Evolutionary conservation across 495 filamentous ascomycete genomes (phyloP).

Genomic region (Trichocladium uniseriatum): DNA sequence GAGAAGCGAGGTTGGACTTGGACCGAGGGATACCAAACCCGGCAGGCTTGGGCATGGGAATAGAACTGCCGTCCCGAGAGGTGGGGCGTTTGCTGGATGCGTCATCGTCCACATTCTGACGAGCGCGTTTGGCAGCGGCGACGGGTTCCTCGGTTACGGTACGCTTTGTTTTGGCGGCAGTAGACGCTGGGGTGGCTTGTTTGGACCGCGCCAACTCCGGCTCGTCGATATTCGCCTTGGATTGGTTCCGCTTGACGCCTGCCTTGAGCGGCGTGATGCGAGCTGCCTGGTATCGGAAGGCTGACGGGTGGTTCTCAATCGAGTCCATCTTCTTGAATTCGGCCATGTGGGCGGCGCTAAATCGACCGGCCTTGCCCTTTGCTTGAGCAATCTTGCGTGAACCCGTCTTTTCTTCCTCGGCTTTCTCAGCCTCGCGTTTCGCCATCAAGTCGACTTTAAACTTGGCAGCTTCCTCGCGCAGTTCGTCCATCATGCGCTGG

Average conservation of each 20-base stretch:
- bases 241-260: constrained; percentile 49
- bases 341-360: constrained; percentile 72
- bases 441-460: constrained; percentile 57
- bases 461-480: constrained; percentile 57
- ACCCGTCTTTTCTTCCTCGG: constrained; percentile 27
- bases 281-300: constrained; percentile 56
- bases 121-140: constrained; percentile 54
- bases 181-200: constrained; percentile 25
- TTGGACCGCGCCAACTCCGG: constrained; percentile 33
- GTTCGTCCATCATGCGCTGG: constrained; percentile 65
- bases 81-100: constrained; percentile 45
- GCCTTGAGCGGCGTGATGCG: constrained; percentile 43
- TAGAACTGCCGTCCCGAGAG: constrained; percentile 40
- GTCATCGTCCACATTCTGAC: constrained; percentile 50
- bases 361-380: constrained; percentile 67
- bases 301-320: constrained; percentile 74
- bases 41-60: constrained; percentile 36
- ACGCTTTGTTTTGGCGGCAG: constrained; percentile 26
- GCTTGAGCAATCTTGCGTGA: constrained; percentile 66
- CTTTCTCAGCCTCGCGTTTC: constrained; percentile 40
- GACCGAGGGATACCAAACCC: constrained; percentile 31
- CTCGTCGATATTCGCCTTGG: constrained; percentile 57
- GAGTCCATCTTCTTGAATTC: constrained; percentile 97
- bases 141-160: constrained; percentile 19
- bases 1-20: constrained; percentile 38